Percentiles rank a stretch among this genome's conserved stretches.
Evolutionary conservation across 305 asterid species (phyloP).

Genomic region (Fraxinus sp.): DNA sequence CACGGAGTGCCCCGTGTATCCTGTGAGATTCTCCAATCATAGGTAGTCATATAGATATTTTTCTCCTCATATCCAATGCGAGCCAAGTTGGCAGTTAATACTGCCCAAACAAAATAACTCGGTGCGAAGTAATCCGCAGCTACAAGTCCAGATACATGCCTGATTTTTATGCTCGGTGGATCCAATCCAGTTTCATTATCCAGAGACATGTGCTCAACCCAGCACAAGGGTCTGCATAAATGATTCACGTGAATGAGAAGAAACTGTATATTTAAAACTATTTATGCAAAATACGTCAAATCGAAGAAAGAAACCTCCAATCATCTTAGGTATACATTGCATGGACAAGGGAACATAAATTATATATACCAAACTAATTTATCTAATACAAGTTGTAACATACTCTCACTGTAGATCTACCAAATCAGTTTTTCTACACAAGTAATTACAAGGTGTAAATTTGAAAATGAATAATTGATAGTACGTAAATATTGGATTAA

Average conservation of each 20-base stretch:
- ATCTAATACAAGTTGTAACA: not conserved
- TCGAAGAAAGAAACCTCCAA: not conserved
- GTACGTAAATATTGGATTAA: not conserved
- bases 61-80: conserved; percentile 91
- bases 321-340: conserved; percentile 2
- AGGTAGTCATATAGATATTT: conserved; percentile 91
- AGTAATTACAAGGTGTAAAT: conserved; percentile 1
- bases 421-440: not conserved
- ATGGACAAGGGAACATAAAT: conserved; percentile 11
- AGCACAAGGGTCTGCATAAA: conserved; percentile 75
- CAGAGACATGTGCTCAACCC: conserved; percentile 90
- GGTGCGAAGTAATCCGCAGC: conserved; percentile 93
- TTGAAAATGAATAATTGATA: conserved; percentile 1
- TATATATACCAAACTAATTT: not conserved
- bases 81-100: conserved; percentile 84
- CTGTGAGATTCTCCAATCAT: conserved; percentile 82
- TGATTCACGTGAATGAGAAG: conserved; percentile 10
- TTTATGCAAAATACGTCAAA: conserved; percentile 5
- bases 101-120: conserved; percentile 94
- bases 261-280: not conserved
- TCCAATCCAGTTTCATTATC: conserved; percentile 88
- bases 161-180: conserved; percentile 78
- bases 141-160: conserved; percentile 88
- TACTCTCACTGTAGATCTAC: not conserved
- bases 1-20: too few species aligned